Evolutionary conservation across 768 basidiomycete species (phyloP), one percentile per base, ranked within the genome.

Genomic region (Hericium coralloides): DNA sequence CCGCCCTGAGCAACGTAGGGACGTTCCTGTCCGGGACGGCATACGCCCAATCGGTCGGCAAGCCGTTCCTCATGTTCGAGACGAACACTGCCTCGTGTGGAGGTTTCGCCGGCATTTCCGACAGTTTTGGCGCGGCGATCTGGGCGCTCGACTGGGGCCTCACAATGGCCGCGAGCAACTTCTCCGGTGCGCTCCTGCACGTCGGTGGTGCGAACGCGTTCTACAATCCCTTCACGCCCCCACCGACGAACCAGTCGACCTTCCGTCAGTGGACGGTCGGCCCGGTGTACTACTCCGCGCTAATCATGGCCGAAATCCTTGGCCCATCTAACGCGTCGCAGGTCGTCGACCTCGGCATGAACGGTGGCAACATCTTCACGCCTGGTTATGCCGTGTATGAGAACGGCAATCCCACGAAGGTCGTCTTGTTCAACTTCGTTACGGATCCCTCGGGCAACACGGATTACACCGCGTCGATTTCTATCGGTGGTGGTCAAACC

Each of bases 311-410:
- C 0, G 90, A 92, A 67, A 75, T 78, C 3, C 74, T 92, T 36
- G 89, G 87, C n/a, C 72, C 76, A 48, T 78, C 79, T 41, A 83
- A 84, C 68, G 72, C 68, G 1, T 81, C 86, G 1, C 86, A 80
- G 58, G 75, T 92, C 31, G 69, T 87, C 37, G 90, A 92, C 68
- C 74, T 89, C 36, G 67, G 67, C n/a, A 74, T 76, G 49, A 81
- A 79, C 61, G 64, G 63, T 48, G 76, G 69, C n/a, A 79, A 73
- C 62, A 71, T 75, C 14, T 80, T 71, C 60, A 86, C 84, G 5
- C 85, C 89, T 58, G 75, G 79, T 53, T 65, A 90, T 65, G 86
- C 79, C 6, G 79, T 92, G 54, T 92, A 91, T 65, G 87, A 92
- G 67, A 77, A 85, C 57, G 81, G 81, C 17, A 72, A 67, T 3